Percentiles rank a stretch among this genome's conserved stretches.
Conservation (phyloP, 805 yeast species). For the Starmera dryadoides region DNA sequence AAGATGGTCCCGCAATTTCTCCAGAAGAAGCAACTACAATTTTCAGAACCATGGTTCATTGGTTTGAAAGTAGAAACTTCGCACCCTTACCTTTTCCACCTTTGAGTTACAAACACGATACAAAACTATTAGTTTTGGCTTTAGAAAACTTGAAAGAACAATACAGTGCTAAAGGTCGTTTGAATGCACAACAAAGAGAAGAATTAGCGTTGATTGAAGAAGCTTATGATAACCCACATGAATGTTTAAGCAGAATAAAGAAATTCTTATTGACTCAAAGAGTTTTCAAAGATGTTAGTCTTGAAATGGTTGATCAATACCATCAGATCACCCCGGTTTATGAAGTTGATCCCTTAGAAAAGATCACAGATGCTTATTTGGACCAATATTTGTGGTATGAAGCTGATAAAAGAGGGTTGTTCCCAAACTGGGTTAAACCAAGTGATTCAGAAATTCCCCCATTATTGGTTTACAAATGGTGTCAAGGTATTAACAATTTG, state of each 20-base stretch:
- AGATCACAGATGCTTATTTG: conserved; percentile 90
- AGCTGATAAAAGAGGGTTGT: conserved; percentile 76
- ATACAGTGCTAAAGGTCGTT: conserved; percentile 64
- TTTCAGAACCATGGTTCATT: conserved; percentile 80
- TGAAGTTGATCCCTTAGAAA: conserved; percentile 85
- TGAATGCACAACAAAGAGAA: conserved; percentile 84
- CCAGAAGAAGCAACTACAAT: conserved; percentile 86
- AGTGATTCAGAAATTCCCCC: conserved; percentile 93
- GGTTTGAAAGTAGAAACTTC: conserved; percentile 82
- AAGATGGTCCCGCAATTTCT: conserved; percentile 80
- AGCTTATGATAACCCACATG: conserved; percentile 96
- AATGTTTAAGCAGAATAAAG: conserved; percentile 78
- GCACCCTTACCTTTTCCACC: conserved; percentile 94
- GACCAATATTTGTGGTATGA: conserved; percentile 97
- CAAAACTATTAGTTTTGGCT: conserved; percentile 83
- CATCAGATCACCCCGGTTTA: conserved; percentile 81
- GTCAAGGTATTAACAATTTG: conserved; percentile 81
- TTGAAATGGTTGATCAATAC: conserved; percentile 90
- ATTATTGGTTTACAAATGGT: conserved; percentile 85
- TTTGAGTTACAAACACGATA: conserved; percentile 83
- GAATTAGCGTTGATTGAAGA: conserved; percentile 91
- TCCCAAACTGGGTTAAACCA: conserved; percentile 97
- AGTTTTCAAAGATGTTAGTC: conserved; percentile 80
- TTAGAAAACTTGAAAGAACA: conserved; percentile 81
- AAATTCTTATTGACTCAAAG: conserved; percentile 78